Evolutionary conservation across 2,329 filamentous ascomycete species (phyloP).

Genomic region (Exophiala oligosperma): DNA sequence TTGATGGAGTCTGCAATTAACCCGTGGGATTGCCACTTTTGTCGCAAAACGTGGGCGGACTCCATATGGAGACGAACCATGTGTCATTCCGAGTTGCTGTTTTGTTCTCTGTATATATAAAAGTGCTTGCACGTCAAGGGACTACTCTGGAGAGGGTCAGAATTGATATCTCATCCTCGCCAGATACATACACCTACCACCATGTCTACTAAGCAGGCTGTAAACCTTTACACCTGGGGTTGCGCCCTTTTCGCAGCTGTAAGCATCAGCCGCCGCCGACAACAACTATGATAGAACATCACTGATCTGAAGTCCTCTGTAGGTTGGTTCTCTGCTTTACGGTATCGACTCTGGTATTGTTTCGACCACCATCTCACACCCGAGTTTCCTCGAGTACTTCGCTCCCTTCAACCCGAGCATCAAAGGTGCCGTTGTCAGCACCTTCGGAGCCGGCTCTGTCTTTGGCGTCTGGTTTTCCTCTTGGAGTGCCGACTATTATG

Average conservation of each 20-base stretch:
- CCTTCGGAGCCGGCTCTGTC: conserved; percentile 40
- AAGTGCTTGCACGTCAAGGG: background rate
- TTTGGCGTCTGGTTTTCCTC: conserved; percentile 6
- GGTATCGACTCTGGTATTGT: conserved; percentile 34
- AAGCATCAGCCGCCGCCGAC: background rate
- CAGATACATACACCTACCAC: background rate
- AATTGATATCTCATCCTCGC: background rate
- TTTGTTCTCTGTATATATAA: too few relatives aligned
- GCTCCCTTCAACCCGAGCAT: conserved; percentile 24
- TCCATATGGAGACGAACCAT: too few relatives aligned
- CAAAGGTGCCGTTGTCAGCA: conserved; percentile 38
- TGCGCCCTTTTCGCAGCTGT: conserved; percentile 5
- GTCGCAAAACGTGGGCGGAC: too few relatives aligned
- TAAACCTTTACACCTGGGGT: conserved; percentile 4
- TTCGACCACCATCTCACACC: conserved; percentile 34
- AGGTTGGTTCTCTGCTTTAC: conserved; percentile 33
- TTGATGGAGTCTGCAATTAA: too few relatives aligned
- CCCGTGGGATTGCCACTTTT: too few relatives aligned
- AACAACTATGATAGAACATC: too few relatives aligned
- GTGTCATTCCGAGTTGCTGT: too few relatives aligned
- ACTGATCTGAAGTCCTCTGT: background rate
- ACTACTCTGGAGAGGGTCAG: background rate
- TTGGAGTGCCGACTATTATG: conserved; percentile 5
- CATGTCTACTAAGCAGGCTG: background rate
- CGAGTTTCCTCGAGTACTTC: conserved; percentile 32